Base-by-base conservation (phyloP, 345 rosid species). In the Citrus unshiu region DNA sequence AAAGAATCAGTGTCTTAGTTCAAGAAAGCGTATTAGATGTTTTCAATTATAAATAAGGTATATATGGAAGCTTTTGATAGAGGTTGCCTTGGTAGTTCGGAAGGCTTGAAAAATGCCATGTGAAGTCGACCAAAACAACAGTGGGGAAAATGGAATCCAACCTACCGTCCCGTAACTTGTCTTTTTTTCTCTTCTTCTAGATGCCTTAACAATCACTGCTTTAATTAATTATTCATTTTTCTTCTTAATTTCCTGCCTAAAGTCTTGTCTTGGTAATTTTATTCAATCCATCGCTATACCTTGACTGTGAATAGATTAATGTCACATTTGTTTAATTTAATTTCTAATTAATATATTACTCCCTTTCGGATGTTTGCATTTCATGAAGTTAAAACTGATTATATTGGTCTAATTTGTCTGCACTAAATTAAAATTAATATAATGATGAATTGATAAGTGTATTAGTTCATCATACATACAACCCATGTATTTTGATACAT, bases 91-190 rank as follows among this genome's bases (percentile, higher is more conserved):
- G 86, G 87, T 81, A 67, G 83, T 78, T 83, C 85, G 82, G 83
- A 82, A 68, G 81, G 16, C 18, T 66, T 56, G 80, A 70, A 81
- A 84, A 79, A 84, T 61, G 87, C 82, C 88, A 77, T 19, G 9
- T 12, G 79, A 29, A 77, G 73, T 83, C 51, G 86, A 85, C 89
- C 81, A 85, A 84, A 81, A 71, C 59, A 79, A 29, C 85, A 80
- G 84, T 85, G 35, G 77, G 68, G 74, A 79, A 84, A 77, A 32
- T 78, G 82, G 73, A 57, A 79, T 77, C 85, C 30, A 68, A 77
- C 85, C 89, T 64, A 86, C 86, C 88, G 78, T 79, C 80, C 56
- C 64, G 68, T 16, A 49, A 59, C 61, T 81, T 78, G 74, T 83
- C 75, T 51, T 46, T 32, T 32, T 24, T 39, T 74, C 77, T 74